Conservation (phyloP, 441 rosid species). For the Eruca vesicaria region DNA sequence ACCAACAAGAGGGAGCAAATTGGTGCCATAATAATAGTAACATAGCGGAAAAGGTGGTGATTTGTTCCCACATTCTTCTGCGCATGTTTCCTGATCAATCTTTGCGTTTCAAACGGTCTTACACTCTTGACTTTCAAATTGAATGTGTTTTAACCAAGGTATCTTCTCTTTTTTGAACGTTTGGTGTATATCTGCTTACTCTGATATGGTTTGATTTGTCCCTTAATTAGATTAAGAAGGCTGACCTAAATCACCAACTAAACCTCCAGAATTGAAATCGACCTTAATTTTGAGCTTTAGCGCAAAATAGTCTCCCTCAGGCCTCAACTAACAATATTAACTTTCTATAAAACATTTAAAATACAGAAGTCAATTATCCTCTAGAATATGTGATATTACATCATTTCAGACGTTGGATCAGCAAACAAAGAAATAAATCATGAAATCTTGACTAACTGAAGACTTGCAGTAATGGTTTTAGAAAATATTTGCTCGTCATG, state of each 20-base stretch:
- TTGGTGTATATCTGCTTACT: not conserved
- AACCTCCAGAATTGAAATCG: not conserved
- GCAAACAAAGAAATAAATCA: not conserved
- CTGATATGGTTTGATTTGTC: not conserved
- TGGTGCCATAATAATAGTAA: not conserved
- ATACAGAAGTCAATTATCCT: not conserved
- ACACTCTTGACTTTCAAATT: not conserved
- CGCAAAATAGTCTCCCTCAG: not conserved
- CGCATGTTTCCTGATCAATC: constrained; percentile 23
- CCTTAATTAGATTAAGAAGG: not conserved
- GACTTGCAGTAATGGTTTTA: too few relatives aligned
- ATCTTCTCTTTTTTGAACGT: not conserved
- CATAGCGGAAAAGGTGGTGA: constrained; percentile 5
- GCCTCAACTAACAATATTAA: not conserved
- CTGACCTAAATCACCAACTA: not conserved
- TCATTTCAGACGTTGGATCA: not conserved
- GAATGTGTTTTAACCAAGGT: not conserved
- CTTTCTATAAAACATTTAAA: not conserved
- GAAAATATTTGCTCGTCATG: not conserved
- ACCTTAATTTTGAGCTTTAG: not conserved
- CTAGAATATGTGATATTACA: not conserved
- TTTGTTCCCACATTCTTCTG: constrained; percentile 21
- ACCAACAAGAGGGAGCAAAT: constrained; percentile 2
- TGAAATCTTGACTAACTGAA: not conserved
- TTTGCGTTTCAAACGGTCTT: constrained; percentile 14